A percentile compares a stretch with the other conserved stretches of the same genome.
These are phyloP conservation scores for Camelina neglecta DNA, from an alignment of 345 rosid genomes.

Conservation along the genomic window DNA sequence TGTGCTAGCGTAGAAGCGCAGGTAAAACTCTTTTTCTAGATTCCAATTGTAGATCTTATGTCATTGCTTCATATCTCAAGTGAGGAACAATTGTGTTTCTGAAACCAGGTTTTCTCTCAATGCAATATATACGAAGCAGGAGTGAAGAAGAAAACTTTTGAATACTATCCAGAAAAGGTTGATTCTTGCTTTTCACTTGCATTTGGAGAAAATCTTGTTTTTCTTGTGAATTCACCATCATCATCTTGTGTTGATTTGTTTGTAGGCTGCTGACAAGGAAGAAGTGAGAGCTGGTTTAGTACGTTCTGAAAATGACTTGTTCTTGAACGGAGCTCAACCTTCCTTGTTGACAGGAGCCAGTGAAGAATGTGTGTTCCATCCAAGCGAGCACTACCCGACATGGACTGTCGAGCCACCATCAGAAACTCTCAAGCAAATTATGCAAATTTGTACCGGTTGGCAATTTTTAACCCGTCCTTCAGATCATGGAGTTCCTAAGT, in stretches of 20 bases:
- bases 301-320: constrained; percentile 64
- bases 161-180: constrained; percentile 84
- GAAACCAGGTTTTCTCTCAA: constrained; percentile 74
- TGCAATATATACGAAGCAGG: constrained; percentile 97
- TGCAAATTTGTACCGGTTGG: constrained; percentile 69
- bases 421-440: constrained; percentile 58
- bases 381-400: constrained; percentile 58
- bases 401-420: constrained; percentile 65
- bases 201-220: constrained; percentile 13
- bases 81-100: constrained; percentile 26
- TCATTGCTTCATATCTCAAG: background rate
- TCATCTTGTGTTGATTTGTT: constrained; percentile 31
- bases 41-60: constrained; percentile 4
- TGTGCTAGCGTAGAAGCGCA: constrained; percentile 95
- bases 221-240: background rate
- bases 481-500: constrained; percentile 42
- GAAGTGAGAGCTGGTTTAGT: constrained; percentile 62
- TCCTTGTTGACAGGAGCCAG: constrained; percentile 46
- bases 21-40: constrained; percentile 46
- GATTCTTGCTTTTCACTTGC: constrained; percentile 31
- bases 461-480: constrained; percentile 58
- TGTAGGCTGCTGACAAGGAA: constrained; percentile 61
- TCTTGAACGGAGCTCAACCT: constrained; percentile 64
- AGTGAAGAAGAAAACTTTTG: constrained; percentile 78
- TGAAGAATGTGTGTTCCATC: constrained; percentile 59